Evolutionary conservation across 2,329 filamentous ascomycete genomes (phyloP).

Genomic region (Didymella sp.): DNA sequence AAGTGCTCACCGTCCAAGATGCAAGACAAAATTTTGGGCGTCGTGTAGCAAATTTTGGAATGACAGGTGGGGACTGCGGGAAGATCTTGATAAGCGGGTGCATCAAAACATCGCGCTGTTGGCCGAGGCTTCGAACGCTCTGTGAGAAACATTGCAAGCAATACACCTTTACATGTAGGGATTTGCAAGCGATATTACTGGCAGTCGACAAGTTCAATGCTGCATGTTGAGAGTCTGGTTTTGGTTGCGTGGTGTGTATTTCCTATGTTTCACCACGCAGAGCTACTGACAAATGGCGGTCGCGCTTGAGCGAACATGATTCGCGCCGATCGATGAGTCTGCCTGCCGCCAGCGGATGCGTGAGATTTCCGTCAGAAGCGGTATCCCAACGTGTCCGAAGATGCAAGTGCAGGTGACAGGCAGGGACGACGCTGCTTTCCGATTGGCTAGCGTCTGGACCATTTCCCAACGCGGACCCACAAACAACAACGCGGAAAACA

Average conservation of each 20-base stretch:
- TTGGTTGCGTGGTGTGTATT: not conserved
- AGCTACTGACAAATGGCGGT: slow-evolving; percentile 18
- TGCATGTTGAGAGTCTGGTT: not conserved
- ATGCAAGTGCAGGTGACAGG: slow-evolving; percentile 22
- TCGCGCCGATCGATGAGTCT: slow-evolving; percentile 23
- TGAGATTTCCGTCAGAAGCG: slow-evolving; percentile 21
- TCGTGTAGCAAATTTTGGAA: slow-evolving; percentile 13
- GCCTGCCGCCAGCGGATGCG: slow-evolving; percentile 3
- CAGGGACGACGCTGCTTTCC: slow-evolving; percentile 36
- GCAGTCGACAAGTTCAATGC: not conserved
- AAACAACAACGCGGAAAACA: slow-evolving; percentile 28
- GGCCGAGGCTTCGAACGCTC: not conserved
- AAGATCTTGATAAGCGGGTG: slow-evolving; percentile 10
- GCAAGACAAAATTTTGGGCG: slow-evolving; percentile 1
- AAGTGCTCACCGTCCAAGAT: not conserved
- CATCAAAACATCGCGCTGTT: slow-evolving; percentile 3
- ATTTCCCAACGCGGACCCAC: slow-evolving; percentile 22
- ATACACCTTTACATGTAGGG: not conserved
- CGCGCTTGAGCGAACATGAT: slow-evolving; percentile 20
- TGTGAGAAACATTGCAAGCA: not conserved
- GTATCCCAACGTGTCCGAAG: slow-evolving; percentile 28
- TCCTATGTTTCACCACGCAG: slow-evolving; percentile 4
- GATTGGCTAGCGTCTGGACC: slow-evolving; percentile 32
- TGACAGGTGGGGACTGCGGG: slow-evolving; percentile 22
- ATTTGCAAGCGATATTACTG: not conserved